Base-by-base conservation (phyloP, 1,139 yeast genomes). In the Meyerozyma carpophila region DNA sequence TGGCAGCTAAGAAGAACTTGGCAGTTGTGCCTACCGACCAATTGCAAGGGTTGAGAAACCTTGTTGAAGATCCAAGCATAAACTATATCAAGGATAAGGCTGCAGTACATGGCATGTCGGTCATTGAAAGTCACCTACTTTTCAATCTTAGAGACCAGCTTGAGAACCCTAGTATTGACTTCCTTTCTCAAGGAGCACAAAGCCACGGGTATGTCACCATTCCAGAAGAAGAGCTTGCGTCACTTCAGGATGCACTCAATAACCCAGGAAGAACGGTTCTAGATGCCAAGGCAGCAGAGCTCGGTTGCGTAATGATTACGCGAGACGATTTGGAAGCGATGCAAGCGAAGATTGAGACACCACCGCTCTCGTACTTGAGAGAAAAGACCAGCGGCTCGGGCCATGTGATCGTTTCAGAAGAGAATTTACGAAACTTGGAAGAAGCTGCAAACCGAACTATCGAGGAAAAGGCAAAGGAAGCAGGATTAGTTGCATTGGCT, bases 401-500 rank as follows among this genome's bases (percentile, higher is more conserved):
- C 32, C 26, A 20, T 16, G 13, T 21, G 14, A 20, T 27, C n/a
- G 32, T 27, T 37, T 16, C 26, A 7, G 39, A n/a, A 10, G 46
- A 43, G 31, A 36, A 40, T 25, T 27, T 32, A 36, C 20, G 41
- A 49, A 41, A 44, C 53, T 6, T 42, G 56, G 18, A 52, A 47
- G 11, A 18, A 8, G 49, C 45, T 10, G 47, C 53, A 1, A 20
- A 37, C 11, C 44, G 41, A 41, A 36, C 47, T 29, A 26, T 41
- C 3, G 47, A 43, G 8, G 56, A 54, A 9, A 50, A 44, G 40
- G 67, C 70, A 2, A 46, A 45, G 26, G 57, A 52, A 21, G 55
- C 58, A 38, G 73, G 70, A 1, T 50, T 59, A 36, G 58, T 58
- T 14, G 57, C 62, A 1, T 39, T 71, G 8, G 51, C 57, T 8